Conservation (phyloP, 2,329 filamentous ascomycete genomes). For the Neophaeococcomyces mojaviensis region DNA sequence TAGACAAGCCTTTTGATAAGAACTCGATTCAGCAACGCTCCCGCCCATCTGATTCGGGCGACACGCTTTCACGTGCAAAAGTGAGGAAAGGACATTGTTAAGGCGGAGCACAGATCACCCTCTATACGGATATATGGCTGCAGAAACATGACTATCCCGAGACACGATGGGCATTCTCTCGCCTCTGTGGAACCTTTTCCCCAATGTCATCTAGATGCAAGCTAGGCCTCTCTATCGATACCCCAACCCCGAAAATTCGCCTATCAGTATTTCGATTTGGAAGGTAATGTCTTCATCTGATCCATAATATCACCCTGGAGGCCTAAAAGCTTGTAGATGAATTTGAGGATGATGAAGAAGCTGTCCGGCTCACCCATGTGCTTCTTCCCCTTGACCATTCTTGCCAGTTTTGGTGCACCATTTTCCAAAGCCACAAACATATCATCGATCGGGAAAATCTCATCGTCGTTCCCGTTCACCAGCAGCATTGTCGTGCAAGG, state of each 20-base stretch:
- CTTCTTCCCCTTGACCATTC: slow-evolving; percentile 51
- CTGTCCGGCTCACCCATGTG: slow-evolving; percentile 62
- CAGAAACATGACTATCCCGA: not conserved
- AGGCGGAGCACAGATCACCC: too few species aligned
- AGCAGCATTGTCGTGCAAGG: slow-evolving; percentile 44
- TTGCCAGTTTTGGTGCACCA: slow-evolving; percentile 47
- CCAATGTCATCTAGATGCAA: not conserved
- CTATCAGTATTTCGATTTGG: slow-evolving; percentile 19
- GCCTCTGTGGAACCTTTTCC: too few species aligned
- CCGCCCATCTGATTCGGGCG: not conserved
- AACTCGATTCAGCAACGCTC: not conserved
- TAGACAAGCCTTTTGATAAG: not conserved
- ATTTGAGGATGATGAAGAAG: slow-evolving; percentile 32
- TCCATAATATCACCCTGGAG: slow-evolving; percentile 22
- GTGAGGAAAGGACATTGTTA: too few species aligned
- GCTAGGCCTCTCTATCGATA: not conserved
- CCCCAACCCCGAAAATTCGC: not conserved
- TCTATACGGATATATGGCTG: too few species aligned
- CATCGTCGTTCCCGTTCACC: slow-evolving; percentile 52
- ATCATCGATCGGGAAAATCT: slow-evolving; percentile 57
- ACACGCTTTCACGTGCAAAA: not conserved
- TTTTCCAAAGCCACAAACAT: slow-evolving; percentile 48
- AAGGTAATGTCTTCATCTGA: slow-evolving; percentile 22
- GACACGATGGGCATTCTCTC: too few species aligned
- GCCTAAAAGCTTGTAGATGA: slow-evolving; percentile 28